These are phyloP conservation scores for Colletotrichum nymphaeae DNA, from an alignment of 2,329 filamentous ascomycete species.

Conservation along the genomic window DNA sequence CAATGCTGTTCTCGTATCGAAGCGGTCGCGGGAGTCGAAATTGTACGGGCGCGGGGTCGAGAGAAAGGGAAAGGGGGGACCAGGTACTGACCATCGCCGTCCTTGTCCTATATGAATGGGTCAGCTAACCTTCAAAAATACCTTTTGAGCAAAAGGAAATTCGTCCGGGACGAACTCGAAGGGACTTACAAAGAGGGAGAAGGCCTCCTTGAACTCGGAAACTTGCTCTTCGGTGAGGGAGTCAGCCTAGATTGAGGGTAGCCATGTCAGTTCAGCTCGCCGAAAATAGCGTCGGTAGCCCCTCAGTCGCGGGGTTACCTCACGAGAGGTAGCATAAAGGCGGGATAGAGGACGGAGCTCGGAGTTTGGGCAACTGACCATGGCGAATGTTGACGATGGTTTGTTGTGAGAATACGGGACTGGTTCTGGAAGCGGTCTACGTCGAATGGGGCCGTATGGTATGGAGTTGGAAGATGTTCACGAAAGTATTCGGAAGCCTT, in stretches of 20 bases:
- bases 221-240: constrained; percentile 99
- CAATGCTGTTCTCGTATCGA: background rate
- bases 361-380: constrained; percentile 17
- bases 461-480: constrained; percentile 22
- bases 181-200: constrained; percentile 95
- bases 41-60: constrained; percentile 9
- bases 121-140: constrained; percentile 31
- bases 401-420: background rate
- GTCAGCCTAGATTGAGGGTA: constrained; percentile 75
- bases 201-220: constrained; percentile 99
- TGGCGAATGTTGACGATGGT: constrained; percentile 6
- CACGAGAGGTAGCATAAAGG: background rate
- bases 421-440: background rate
- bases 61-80: constrained; percentile 4
- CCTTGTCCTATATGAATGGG: constrained; percentile 77
- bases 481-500: constrained; percentile 29
- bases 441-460: background rate
- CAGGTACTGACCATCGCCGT: constrained; percentile 83
- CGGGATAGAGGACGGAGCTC: background rate
- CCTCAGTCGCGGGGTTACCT: constrained; percentile 34
- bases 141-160: constrained; percentile 9
- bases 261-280: constrained; percentile 26
- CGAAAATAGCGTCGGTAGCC: constrained; percentile 23
- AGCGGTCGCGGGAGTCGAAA: constrained; percentile 14
- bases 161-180: background rate